Evolutionary conservation across 1,139 yeast species (phyloP).

Genomic region (Debaryomyces udenii): DNA sequence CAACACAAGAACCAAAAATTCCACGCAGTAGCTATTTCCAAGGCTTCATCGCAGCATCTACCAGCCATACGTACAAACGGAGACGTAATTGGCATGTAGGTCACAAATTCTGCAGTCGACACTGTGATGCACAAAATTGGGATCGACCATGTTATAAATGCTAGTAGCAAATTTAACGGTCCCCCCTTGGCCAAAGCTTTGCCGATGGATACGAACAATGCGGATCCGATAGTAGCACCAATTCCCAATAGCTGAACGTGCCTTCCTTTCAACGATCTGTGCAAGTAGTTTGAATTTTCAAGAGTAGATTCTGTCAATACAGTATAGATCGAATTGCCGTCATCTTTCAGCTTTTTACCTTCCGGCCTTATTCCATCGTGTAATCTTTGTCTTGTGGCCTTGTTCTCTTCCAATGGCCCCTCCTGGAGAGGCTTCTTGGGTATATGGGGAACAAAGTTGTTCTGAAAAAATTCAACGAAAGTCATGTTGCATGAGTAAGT

Average conservation of each 20-base stretch:
- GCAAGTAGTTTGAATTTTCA: slow-evolving; percentile 19
- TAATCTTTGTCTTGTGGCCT: neutral
- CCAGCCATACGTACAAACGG: slow-evolving; percentile 54
- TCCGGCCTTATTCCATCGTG: neutral
- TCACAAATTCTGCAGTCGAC: slow-evolving; percentile 79
- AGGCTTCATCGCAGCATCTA: slow-evolving; percentile 60
- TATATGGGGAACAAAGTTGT: slow-evolving; percentile 23
- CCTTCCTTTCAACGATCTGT: slow-evolving; percentile 30
- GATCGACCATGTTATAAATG: slow-evolving; percentile 46
- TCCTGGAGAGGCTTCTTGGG: slow-evolving; percentile 15
- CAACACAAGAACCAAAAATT: slow-evolving; percentile 77
- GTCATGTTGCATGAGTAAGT: neutral
- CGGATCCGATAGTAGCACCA: slow-evolving; percentile 55
- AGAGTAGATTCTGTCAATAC: slow-evolving; percentile 19
- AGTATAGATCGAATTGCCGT: slow-evolving; percentile 18
- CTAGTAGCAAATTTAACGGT: slow-evolving; percentile 45
- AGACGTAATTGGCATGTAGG: slow-evolving; percentile 71
- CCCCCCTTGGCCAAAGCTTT: slow-evolving; percentile 41
- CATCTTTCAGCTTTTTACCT: slow-evolving; percentile 8
- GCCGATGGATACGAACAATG: slow-evolving; percentile 46
- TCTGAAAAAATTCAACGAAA: slow-evolving; percentile 17
- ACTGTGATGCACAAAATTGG: slow-evolving; percentile 64
- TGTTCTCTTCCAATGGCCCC: neutral
- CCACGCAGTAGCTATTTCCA: slow-evolving; percentile 78
- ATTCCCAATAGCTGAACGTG: slow-evolving; percentile 55